Base-by-base conservation (phyloP, 805 yeast genomes). In the Barnettozyma sucrosica region DNA sequence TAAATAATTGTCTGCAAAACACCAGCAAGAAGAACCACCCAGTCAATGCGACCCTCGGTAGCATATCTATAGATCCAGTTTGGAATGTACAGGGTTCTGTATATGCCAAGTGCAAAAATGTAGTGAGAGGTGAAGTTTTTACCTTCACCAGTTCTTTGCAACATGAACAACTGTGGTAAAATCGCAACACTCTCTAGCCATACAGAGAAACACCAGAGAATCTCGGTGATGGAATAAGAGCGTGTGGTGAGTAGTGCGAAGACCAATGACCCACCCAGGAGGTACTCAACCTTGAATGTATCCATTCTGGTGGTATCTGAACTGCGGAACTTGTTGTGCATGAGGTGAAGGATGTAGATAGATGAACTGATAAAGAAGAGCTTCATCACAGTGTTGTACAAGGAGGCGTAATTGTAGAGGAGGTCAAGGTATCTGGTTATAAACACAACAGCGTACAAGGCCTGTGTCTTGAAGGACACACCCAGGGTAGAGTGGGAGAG, bases 171-270 rank as follows among this genome's bases (percentile, higher is more conserved):
- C 68, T 93, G 99, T 5, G 99, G 99, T 50, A 93, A 67, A 47
- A 93, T 89, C 10, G 96, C 95, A 30, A 87, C 85, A 39, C 92
- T 76, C 66, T 93, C 99, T 45, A 93, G 75, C 97, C 98, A 93
- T 44, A 89, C 68, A 14, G 92, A 81, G 60, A 89, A 93, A 20
- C 93, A 75, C 99, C 99, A 93, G 30, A 81, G 53, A 9, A 87
- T 59, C 59, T 87, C 96, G 11, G 74, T 51, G 11, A 80, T 36
- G 0, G 82, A 67, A 66, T 81, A 89, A 45, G 77, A 75, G 63
- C 79, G 75, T 45, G 87, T 81, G 69, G 88, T 82, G 6, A 89
- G 58, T 39, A 89, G 66, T 0, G 81, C 75, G 50, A 80, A 57
- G 3, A 86, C 62, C 7, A 71, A 67, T 1, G 89, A 72, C 1